Conservation (phyloP, 148 eudicot species). For the Beta vulgaris region DNA sequence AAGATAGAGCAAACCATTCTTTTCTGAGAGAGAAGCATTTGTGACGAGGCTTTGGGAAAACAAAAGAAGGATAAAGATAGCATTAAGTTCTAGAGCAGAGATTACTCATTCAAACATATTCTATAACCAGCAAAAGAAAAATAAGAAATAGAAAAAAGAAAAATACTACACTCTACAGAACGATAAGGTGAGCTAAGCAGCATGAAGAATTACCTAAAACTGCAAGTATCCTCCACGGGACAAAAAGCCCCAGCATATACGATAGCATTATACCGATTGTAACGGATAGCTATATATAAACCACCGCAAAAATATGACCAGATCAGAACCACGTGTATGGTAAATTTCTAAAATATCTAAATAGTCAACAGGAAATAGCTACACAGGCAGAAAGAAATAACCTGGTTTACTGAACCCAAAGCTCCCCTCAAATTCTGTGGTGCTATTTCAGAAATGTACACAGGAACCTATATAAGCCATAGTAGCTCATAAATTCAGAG, state of each 20-base stretch:
- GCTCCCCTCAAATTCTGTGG: conserved; percentile 92
- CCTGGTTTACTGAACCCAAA: conserved; percentile 95
- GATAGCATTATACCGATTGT: conserved; percentile 93
- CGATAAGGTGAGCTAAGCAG: too few species aligned
- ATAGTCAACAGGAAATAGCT: too few species aligned
- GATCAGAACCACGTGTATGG: conserved; percentile 9
- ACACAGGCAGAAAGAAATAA: conserved; percentile 13
- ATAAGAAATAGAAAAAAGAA: not conserved
- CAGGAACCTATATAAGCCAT: conserved; percentile 67
- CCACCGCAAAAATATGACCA: conserved; percentile 10
- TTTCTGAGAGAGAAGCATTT: too few species aligned
- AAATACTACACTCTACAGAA: too few species aligned
- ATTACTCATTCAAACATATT: not conserved
- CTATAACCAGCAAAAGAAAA: not conserved
- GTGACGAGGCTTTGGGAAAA: too few species aligned
- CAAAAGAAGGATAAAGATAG: too few species aligned
- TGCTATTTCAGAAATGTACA: conserved; percentile 93
- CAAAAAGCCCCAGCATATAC: conserved; percentile 86
- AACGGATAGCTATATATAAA: conserved; percentile 71
- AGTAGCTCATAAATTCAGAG: not conserved
- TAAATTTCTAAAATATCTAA: too few species aligned
- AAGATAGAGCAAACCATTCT: too few species aligned
- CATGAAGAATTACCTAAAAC: conserved; percentile 54
- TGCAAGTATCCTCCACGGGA: conserved; percentile 84
- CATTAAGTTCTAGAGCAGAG: too few species aligned